Percentiles rank a stretch among this genome's conserved stretches.
phyloP scores from a whole-genome alignment of 2,329 filamentous ascomycete genomes.

The Colletotrichum musae region DNA sequence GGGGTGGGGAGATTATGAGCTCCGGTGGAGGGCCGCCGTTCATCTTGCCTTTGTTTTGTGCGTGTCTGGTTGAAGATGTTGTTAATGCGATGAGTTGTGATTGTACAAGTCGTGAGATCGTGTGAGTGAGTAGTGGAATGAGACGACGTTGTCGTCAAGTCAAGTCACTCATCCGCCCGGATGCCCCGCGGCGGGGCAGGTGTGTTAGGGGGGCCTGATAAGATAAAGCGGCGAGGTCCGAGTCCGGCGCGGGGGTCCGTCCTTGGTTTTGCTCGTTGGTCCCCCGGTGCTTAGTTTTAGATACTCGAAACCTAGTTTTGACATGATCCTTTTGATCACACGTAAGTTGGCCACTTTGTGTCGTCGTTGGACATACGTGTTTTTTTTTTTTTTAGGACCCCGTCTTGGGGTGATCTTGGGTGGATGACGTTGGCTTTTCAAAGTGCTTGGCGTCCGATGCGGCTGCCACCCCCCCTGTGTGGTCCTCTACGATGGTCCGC shows the following conservation, averaged over 20 bases:
- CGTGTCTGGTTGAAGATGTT: not conserved
- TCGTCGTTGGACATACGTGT: too few species aligned
- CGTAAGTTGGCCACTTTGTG: too few species aligned
- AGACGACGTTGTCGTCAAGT: not conserved
- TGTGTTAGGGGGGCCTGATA: too few species aligned
- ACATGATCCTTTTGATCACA: too few species aligned
- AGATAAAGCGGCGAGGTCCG: conserved; percentile 3
- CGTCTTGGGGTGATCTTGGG: too few species aligned
- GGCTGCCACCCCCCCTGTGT: too few species aligned
- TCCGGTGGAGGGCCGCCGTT: conserved; percentile 37
- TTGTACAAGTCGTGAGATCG: not conserved
- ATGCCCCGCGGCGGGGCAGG: conserved; percentile 2
- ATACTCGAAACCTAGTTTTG: conserved; percentile 2
- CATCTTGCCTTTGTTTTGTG: conserved; percentile 10
- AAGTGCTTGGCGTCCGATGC: too few species aligned
- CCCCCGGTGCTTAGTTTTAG: not conserved
- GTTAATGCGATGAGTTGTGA: conserved; percentile 1
- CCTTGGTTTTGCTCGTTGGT: not conserved
- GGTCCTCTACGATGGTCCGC: too few species aligned
- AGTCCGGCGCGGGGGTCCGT: not conserved
- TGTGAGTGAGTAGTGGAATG: not conserved
- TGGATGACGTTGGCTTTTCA: too few species aligned
- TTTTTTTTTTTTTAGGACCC: too few species aligned
- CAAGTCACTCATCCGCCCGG: too few species aligned
- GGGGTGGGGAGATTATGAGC: conserved; percentile 71